A percentile compares a stretch with the other conserved stretches of the same genome.
Evolutionary conservation across 805 yeast genomes (phyloP).

Genomic region (Ogataea neopini): DNA sequence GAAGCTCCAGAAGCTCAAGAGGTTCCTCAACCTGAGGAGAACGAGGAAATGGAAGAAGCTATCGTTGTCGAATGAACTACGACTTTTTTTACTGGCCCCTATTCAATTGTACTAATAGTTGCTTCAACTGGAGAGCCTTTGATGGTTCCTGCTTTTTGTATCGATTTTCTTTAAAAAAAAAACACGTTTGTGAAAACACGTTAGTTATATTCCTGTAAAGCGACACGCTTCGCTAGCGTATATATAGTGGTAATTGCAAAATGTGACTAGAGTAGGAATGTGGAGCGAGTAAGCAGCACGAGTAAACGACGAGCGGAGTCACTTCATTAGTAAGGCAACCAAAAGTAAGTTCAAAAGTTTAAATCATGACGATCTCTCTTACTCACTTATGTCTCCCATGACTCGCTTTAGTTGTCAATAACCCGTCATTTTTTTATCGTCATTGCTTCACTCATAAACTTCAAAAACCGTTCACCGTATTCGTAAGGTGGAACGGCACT

Average conservation of each 20-base stretch:
- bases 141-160: not conserved
- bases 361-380: no score
- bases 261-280: no score
- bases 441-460: constrained; percentile 51
- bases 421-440: no score
- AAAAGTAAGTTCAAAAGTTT: no score
- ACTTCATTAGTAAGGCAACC: no score
- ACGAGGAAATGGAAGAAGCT: constrained; percentile 20
- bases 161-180: not conserved
- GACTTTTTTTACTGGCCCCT: not conserved
- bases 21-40: constrained; percentile 1
- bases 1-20: constrained; percentile 4
- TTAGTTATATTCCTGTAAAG: not conserved
- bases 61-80: constrained; percentile 10
- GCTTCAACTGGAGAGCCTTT: not conserved
- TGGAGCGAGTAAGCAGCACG: no score
- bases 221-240: constrained; percentile 1
- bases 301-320: no score
- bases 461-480: constrained; percentile 83
- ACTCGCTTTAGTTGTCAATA: no score
- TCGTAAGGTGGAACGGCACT: constrained; percentile 91
- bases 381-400: no score
- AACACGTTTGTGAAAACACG: constrained; percentile 2
- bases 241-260: not conserved
- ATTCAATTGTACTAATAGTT: constrained; percentile 6